phyloP scores from a whole-genome alignment of 345 rosid genomes.

The Rhodomyrtus tomentosa region DNA sequence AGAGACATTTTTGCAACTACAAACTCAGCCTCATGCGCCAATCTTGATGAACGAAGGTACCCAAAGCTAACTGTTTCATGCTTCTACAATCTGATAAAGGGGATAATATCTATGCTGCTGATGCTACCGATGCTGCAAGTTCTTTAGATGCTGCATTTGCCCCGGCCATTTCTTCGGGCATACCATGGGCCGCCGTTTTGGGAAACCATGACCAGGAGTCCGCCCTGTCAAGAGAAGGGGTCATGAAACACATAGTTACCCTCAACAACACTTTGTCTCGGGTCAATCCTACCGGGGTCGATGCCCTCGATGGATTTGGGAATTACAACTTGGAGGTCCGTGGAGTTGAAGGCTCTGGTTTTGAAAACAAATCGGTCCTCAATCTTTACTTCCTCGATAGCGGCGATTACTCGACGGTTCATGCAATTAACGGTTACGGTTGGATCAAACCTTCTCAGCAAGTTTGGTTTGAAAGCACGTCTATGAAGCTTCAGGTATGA shows the following conservation, averaged over 20 bases:
- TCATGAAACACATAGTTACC: slow-evolving; percentile 65
- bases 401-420: slow-evolving; percentile 60
- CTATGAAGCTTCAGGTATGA: slow-evolving; percentile 54
- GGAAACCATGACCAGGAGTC: slow-evolving; percentile 94
- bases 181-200: slow-evolving; percentile 84
- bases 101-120: slow-evolving; percentile 59
- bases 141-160: slow-evolving; percentile 62
- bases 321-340: slow-evolving; percentile 73
- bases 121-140: slow-evolving; percentile 51
- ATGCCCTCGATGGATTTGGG: slow-evolving; percentile 74
- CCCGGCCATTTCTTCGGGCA: slow-evolving; percentile 60
- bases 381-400: slow-evolving; percentile 83
- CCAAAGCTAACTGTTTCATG: background rate
- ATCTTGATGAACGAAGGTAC: background rate
- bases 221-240: slow-evolving; percentile 59
- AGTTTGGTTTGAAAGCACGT: slow-evolving; percentile 69
- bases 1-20: background rate
- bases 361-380: slow-evolving; percentile 68
- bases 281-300: slow-evolving; percentile 47
- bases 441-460: slow-evolving; percentile 91
- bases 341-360: slow-evolving; percentile 53
- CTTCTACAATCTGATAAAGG: slow-evolving; percentile 23
- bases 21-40: background rate
- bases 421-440: slow-evolving; percentile 44
- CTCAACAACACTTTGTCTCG: slow-evolving; percentile 54